A percentile compares a stretch with the other conserved stretches of the same genome.
phyloP scores from a whole-genome alignment of 371 early-diverging fungal species.

The Actinomortierella wolfii region DNA sequence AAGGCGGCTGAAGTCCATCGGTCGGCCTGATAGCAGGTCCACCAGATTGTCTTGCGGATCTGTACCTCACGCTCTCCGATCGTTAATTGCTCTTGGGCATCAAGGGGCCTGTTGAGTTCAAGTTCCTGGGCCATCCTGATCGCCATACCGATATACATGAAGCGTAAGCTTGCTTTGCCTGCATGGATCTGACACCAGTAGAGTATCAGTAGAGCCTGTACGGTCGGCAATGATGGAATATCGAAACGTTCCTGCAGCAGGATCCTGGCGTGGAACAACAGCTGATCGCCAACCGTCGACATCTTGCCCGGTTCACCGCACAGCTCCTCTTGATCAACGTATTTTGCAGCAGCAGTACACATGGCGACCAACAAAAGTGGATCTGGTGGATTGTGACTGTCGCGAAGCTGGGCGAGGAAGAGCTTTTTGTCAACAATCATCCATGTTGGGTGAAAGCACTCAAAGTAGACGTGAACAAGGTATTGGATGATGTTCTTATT shows the following conservation, averaged over 20 bases:
- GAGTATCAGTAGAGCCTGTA: conserved; percentile 62
- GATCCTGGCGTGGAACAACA: conserved; percentile 60
- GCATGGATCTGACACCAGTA: conserved; percentile 67
- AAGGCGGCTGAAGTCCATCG: conserved; percentile 54
- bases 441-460: conserved; percentile 59
- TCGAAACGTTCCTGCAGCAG: conserved; percentile 63
- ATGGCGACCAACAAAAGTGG: conserved; percentile 60
- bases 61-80: conserved; percentile 56
- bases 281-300: conserved; percentile 58
- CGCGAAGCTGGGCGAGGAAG: conserved; percentile 53
- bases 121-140: conserved; percentile 72
- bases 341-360: conserved; percentile 64
- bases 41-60: conserved; percentile 64
- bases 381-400: conserved; percentile 47
- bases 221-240: conserved; percentile 56
- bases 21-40: conserved; percentile 67
- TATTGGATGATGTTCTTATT: conserved; percentile 47
- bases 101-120: conserved; percentile 54
- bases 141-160: conserved; percentile 63
- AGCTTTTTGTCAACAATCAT: conserved; percentile 60
- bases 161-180: conserved; percentile 61
- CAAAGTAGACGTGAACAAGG: conserved; percentile 60
- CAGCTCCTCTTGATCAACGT: conserved; percentile 57
- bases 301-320: conserved; percentile 52
- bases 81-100: conserved; percentile 50